A percentile compares a stretch with the other conserved stretches of the same genome.
Evolutionary conservation across 805 yeast species (phyloP).

Genomic region (Ogataea ramenticola): DNA sequence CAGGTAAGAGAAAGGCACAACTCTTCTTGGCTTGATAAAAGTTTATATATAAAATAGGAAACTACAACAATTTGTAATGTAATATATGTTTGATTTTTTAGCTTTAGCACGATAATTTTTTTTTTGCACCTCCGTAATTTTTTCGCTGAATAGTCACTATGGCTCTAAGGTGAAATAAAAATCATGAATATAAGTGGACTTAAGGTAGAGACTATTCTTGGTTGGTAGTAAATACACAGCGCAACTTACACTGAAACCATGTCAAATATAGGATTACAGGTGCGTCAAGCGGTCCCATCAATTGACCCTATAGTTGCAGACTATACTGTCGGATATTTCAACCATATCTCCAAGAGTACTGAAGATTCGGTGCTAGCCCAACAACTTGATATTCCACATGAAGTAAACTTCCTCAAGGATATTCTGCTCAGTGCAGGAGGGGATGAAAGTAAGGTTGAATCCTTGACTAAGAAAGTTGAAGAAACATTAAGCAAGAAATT

Average conservation of each 20-base stretch:
- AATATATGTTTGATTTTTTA: neutral
- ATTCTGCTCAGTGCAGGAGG: constrained; percentile 84
- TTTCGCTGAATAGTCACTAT: neutral
- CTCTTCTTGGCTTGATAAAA: constrained; percentile 41
- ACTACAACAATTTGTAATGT: neutral
- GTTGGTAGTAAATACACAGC: too few species aligned
- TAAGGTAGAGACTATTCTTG: too few species aligned
- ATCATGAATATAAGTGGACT: too few species aligned
- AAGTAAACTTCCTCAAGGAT: constrained; percentile 58
- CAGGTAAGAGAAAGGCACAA: constrained; percentile 91
- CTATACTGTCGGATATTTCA: constrained; percentile 87
- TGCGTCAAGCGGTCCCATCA: constrained; percentile 80
- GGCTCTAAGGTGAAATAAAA: too few species aligned
- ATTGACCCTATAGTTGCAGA: constrained; percentile 83
- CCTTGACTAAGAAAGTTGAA: constrained; percentile 38
- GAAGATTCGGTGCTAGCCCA: constrained; percentile 78
- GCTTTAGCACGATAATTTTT: neutral
- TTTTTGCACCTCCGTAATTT: neutral
- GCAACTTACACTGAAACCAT: constrained; percentile 9
- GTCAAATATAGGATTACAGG: constrained; percentile 39
- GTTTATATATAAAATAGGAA: neutral
- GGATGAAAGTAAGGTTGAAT: constrained; percentile 42
- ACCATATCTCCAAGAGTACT: constrained; percentile 70
- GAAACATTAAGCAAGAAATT: constrained; percentile 45
- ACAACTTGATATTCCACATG: constrained; percentile 58